Percentiles rank a stretch among this genome's conserved stretches.
Evolutionary conservation across 2,329 filamentous ascomycete species (phyloP).

Genomic region (Neurospora sp.): DNA sequence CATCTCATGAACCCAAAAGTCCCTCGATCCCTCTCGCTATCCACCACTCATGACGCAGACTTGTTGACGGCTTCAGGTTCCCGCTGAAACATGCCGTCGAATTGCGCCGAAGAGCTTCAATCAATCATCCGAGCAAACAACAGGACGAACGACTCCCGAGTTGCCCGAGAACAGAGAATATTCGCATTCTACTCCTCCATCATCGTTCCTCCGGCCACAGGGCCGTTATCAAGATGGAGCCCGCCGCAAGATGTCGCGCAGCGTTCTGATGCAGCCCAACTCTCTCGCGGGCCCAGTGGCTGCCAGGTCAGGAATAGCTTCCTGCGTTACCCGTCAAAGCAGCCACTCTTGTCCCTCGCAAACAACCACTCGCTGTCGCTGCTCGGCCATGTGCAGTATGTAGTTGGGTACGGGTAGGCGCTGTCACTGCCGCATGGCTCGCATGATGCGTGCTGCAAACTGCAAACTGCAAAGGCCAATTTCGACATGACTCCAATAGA

Average conservation of each 20-base stretch:
- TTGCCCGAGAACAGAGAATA: not conserved
- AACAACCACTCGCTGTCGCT: not conserved
- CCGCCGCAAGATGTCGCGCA: not conserved
- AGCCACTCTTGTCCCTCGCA: not conserved
- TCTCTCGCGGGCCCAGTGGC: not conserved
- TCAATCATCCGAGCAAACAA: not conserved
- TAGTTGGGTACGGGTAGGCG: not conserved
- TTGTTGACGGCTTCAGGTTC: not conserved
- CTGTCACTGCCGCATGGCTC: not conserved
- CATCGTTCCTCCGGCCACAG: not conserved
- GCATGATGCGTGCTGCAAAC: not conserved
- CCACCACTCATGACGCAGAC: not conserved
- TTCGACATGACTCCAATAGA: not conserved
- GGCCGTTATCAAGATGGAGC: not conserved
- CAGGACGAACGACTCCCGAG: not conserved
- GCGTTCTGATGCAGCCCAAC: not conserved
- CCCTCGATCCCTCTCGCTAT: not conserved
- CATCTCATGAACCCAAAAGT: not conserved
- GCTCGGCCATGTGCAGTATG: not conserved
- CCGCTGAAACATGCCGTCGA: not conserved
- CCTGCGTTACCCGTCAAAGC: not conserved
- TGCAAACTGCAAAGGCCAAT: not conserved
- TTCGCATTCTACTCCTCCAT: not conserved
- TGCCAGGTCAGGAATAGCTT: not conserved
- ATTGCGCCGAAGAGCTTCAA: not conserved